Conservation (phyloP, 2,329 filamentous ascomycete species). For the Ophiocordyceps camponoti-rufipedis region DNA sequence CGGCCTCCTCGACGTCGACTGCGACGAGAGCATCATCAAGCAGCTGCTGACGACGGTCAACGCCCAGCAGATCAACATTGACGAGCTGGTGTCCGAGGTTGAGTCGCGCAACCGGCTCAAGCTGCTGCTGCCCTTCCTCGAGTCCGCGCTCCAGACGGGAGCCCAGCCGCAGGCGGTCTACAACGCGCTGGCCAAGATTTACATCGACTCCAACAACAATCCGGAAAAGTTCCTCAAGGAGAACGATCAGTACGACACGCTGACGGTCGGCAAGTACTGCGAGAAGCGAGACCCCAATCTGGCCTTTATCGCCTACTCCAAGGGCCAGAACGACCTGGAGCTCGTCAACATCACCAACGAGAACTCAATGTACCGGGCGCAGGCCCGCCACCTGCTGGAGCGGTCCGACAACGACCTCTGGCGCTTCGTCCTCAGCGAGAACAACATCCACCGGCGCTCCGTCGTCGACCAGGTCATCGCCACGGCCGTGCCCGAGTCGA, state of each 20-base stretch:
- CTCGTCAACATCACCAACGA: slow-evolving; percentile 97
- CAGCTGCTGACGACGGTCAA: slow-evolving; percentile 72
- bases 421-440: slow-evolving; percentile 84
- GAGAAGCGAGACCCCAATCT: slow-evolving; percentile 96
- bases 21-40: slow-evolving; percentile 93
- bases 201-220: slow-evolving; percentile 97
- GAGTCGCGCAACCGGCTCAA: slow-evolving; percentile 91
- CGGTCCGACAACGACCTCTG: slow-evolving; percentile 81
- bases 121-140: slow-evolving; percentile 87
- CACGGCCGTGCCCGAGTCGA: slow-evolving; percentile 83
- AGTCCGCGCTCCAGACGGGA: slow-evolving; percentile 71
- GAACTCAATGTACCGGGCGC: slow-evolving; percentile 99
- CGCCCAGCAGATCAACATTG: slow-evolving; percentile 72
- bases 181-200: slow-evolving; percentile 97
- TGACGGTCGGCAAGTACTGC: slow-evolving; percentile 91
- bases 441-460: slow-evolving; percentile 87
- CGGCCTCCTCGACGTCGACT: slow-evolving; percentile 88
- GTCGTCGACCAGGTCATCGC: slow-evolving; percentile 93
- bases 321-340: slow-evolving; percentile 94
- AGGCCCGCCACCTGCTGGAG: slow-evolving; percentile 86
- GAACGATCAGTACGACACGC: slow-evolving; percentile 89
- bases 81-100: slow-evolving; percentile 87
- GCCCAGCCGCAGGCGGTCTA: slow-evolving; percentile 95
- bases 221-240: slow-evolving; percentile 95
- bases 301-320: slow-evolving; percentile 85